Percentiles rank a stretch among this genome's conserved stretches.
Evolutionary conservation across 257 asterid genomes (phyloP).

Genomic region (Echium plantagineum): DNA sequence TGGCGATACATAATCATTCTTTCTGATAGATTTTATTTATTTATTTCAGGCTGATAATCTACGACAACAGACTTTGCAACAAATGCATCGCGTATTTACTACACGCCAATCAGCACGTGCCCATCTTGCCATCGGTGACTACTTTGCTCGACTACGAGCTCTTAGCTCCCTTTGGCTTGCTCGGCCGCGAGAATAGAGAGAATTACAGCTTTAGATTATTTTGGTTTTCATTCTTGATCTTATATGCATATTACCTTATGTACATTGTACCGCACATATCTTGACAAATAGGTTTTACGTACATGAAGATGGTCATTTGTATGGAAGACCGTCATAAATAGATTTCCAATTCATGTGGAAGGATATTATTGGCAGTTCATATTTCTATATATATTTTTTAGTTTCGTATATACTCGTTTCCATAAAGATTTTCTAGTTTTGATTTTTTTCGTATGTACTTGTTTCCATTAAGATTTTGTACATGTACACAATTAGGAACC

Average conservation of each 20-base stretch:
- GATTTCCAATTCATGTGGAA: background rate
- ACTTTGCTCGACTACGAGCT: constrained; percentile 85
- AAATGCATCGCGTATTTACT: constrained; percentile 79
- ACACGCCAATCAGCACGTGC: constrained; percentile 96
- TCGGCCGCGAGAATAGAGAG: constrained; percentile 63
- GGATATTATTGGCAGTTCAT: too few relatives aligned
- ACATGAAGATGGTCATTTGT: background rate
- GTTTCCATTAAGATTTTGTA: too few relatives aligned
- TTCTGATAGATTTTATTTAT: background rate
- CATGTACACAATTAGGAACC: too few relatives aligned
- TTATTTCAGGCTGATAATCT: constrained; percentile 74
- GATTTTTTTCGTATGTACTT: too few relatives aligned
- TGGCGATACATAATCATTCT: too few relatives aligned
- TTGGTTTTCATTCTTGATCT: background rate
- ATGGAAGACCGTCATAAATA: background rate
- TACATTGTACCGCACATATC: too few relatives aligned
- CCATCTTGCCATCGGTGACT: constrained; percentile 72
- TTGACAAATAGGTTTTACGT: background rate
- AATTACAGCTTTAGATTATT: background rate
- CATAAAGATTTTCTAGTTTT: too few relatives aligned
- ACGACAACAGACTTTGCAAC: constrained; percentile 85
- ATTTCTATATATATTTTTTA: too few relatives aligned
- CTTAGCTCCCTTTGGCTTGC: constrained; percentile 96
- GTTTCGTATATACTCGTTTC: too few relatives aligned
- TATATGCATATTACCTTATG: background rate